phyloP scores from a whole-genome alignment of 805 yeast species.

The Zygoascus flipseniorum region DNA sequence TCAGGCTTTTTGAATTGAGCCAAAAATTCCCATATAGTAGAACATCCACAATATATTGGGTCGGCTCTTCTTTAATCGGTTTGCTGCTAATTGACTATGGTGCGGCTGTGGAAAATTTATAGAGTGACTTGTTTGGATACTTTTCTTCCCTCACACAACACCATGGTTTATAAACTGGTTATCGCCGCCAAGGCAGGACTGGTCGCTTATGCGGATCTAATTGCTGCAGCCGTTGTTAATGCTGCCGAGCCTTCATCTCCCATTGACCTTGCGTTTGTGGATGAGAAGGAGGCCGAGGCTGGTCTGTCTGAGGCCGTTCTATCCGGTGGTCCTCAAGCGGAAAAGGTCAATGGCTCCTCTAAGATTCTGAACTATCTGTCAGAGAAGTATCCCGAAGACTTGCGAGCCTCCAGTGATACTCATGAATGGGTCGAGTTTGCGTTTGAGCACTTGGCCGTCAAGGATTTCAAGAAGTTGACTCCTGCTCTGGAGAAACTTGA shows the following conservation, averaged over 20 bases:
- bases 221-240: constrained; percentile 72
- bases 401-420: constrained; percentile 26
- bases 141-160: background rate
- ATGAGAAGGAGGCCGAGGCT: constrained; percentile 55
- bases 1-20: no score
- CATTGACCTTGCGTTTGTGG: constrained; percentile 57
- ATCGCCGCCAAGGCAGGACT: constrained; percentile 82
- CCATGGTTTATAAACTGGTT: constrained; percentile 32
- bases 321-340: constrained; percentile 33
- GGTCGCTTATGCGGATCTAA: constrained; percentile 68
- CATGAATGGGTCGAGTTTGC: constrained; percentile 60
- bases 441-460: constrained; percentile 57
- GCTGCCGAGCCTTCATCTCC: constrained; percentile 33
- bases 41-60: no score
- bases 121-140: background rate
- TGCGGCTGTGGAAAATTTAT: no score
- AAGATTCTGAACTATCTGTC: constrained; percentile 44
- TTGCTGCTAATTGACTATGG: no score
- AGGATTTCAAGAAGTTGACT: constrained; percentile 82
- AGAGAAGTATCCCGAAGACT: constrained; percentile 41
- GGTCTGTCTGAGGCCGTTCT: constrained; percentile 34
- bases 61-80: no score
- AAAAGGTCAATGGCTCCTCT: constrained; percentile 28
- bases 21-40: no score
- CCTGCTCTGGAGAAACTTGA: constrained; percentile 73